Base-by-base conservation (phyloP, 2,329 filamentous ascomycete genomes). In the Ophiostoma himal-ulmi region DNA sequence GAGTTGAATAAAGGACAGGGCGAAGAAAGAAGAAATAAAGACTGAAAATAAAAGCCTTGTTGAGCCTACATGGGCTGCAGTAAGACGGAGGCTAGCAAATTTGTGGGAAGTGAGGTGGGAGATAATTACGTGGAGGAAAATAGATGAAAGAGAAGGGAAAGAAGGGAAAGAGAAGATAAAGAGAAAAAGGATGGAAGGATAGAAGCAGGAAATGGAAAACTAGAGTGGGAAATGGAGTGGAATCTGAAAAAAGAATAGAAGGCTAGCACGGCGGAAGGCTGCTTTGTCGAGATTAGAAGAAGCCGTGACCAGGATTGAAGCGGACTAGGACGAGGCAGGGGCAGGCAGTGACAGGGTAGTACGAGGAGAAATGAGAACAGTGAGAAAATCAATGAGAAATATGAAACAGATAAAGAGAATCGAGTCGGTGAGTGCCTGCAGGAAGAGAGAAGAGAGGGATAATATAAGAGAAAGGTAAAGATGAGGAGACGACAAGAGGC, bases 141-240 rank as follows among this genome's bases (percentile, higher is more conserved):
- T 22, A 48, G 69, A 36, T 62, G 41, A 37, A 10, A 41, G 48
- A 13, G n/a, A 34, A 57, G 34, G 37, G 37, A 20, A 17, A 22
- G 57, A 69, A 68, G 22, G 44, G 5, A 48, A 52, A 26, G 54
- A 69, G 17, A 68, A 71, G 69, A 68, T 52, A 71, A 69, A 71
- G 68, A 48, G 26, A 54, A 54, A 41, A n/a, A 26, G n/a, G 10
- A 26, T 26, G 52, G 52, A 57, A 57, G 39, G 13, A 41, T 41
- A 5, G 39, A 41, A 41, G 39, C 4, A 41, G 39, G 39, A 41
- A 41, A 41, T 41, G 39, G 39, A 10, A n/a, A n/a, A n/a, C n/a
- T n/a, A n/a, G n/a, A 41, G 52, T 8, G 26, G 52, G 20, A 26
- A 48, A 48, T 48, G 17, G 52, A 57, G 26, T 41, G n/a, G 44